Percentiles rank a stretch among this genome's conserved stretches.
Evolutionary conservation across 768 basidiomycete genomes (phyloP).

Genomic region (Rhizopogon roseolus): DNA sequence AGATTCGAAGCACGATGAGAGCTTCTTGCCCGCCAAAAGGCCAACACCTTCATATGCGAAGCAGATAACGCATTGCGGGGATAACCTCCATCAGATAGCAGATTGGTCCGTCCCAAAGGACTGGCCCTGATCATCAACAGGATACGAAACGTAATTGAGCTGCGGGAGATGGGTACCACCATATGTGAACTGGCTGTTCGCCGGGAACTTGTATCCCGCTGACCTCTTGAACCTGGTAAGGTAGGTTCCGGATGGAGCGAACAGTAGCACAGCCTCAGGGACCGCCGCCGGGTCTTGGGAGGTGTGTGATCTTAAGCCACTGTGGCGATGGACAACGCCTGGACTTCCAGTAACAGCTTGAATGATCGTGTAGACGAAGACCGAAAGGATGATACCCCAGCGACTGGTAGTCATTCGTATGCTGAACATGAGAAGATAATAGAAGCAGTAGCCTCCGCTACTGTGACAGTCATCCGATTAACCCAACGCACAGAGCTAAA

Average conservation of each 20-base stretch:
- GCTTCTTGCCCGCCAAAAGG: background rate
- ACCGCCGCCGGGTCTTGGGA: background rate
- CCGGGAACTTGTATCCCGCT: too few species aligned
- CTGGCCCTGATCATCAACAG: background rate
- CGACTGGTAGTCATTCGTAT: background rate
- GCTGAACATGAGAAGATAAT: conserved; percentile 9
- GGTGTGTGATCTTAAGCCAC: too few species aligned
- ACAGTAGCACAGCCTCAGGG: background rate
- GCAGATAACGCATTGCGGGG: too few species aligned
- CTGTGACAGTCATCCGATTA: conserved; percentile 4
- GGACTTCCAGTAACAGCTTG: conserved; percentile 16
- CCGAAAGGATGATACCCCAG: conserved; percentile 1
- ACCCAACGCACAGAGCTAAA: conserved; percentile 16
- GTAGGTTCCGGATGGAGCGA: too few species aligned
- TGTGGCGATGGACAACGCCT: conserved; percentile 18
- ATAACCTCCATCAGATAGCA: too few species aligned
- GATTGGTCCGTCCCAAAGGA: too few species aligned
- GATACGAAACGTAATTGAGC: conserved; percentile 8
- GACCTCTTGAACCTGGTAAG: too few species aligned
- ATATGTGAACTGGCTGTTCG: too few species aligned
- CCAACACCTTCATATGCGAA: too few species aligned
- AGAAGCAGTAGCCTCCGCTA: conserved; percentile 15
- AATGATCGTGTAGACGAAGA: conserved; percentile 18
- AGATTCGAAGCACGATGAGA: background rate
- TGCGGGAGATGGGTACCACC: too few species aligned